A percentile compares a stretch with the other conserved stretches of the same genome.
Evolutionary conservation across 2,329 filamentous ascomycete genomes (phyloP).

Genomic region (Ascochyta clinopodiicola): DNA sequence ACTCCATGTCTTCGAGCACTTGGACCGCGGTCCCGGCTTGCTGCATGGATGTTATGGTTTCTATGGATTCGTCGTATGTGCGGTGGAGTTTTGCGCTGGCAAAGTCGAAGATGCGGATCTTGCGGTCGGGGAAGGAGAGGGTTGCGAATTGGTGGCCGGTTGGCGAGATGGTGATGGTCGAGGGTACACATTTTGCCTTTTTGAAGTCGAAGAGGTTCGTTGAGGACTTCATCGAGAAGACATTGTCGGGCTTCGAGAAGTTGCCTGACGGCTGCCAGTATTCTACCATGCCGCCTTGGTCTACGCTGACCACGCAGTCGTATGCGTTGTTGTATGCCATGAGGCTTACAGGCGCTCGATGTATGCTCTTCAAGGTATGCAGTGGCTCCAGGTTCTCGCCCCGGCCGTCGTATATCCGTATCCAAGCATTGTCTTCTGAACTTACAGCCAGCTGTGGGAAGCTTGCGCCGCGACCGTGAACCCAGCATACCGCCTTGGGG

Average conservation of each 20-base stretch:
- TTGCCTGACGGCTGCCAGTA: conserved; percentile 86
- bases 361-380: conserved; percentile 79
- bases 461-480: conserved; percentile 84
- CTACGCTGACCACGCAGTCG: conserved; percentile 89
- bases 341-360: conserved; percentile 78
- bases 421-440: conserved; percentile 72
- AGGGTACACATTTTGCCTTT: conserved; percentile 83
- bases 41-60: conserved; percentile 91
- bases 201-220: conserved; percentile 98
- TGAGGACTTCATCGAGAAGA: conserved; percentile 91
- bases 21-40: conserved; percentile 84
- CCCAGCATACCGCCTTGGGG: conserved; percentile 87
- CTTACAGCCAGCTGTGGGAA: conserved; percentile 85
- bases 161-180: conserved; percentile 83
- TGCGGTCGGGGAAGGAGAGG: conserved; percentile 90
- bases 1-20: conserved; percentile 88
- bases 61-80: conserved; percentile 92
- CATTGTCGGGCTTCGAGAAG: conserved; percentile 89
- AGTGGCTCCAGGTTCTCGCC: conserved; percentile 79
- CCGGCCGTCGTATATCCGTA: conserved; percentile 87
- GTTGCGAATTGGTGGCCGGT: conserved; percentile 85
- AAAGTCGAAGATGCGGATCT: conserved; percentile 94
- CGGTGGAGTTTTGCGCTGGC: conserved; percentile 84
- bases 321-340: conserved; percentile 90
- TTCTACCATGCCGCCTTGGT: conserved; percentile 91